These are phyloP conservation scores for Fremontodendron californicum DNA, from an alignment of 345 rosid species.

Conservation along the genomic window DNA sequence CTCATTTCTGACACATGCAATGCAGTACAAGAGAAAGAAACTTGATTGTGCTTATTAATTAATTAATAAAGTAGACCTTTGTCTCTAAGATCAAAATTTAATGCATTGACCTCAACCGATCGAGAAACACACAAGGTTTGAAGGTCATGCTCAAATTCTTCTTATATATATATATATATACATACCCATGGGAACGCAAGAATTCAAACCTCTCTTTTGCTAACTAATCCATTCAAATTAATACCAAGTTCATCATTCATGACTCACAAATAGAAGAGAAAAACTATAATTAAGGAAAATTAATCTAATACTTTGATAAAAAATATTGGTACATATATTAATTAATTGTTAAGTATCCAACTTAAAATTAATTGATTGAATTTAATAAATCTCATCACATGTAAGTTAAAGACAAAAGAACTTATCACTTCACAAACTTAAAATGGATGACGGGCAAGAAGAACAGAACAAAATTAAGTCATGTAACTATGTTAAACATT, in stretches of 20 bases:
- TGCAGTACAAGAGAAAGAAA: background rate
- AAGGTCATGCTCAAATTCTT: background rate
- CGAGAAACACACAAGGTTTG: background rate
- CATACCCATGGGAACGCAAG: conserved; percentile 27
- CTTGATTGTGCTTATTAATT: background rate
- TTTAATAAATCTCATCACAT: no score
- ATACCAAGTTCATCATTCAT: background rate
- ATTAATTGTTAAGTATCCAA: no score
- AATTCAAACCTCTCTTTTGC: conserved; percentile 12
- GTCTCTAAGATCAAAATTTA: background rate
- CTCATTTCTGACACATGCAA: background rate
- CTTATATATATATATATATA: background rate
- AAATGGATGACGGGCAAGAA: no score
- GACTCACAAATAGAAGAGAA: background rate
- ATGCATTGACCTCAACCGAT: conserved; percentile 6
- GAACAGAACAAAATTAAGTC: no score
- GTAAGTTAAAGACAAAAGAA: no score
- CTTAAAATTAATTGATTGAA: no score
- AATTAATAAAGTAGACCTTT: background rate
- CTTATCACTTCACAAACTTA: no score
- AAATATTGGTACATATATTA: background rate
- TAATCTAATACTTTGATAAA: background rate
- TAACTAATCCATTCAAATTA: conserved; percentile 16
- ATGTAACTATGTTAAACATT: no score
- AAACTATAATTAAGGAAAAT: background rate